Base-by-base conservation (phyloP, 2,329 filamentous ascomycete species). In the Fusarium buharicum region DNA sequence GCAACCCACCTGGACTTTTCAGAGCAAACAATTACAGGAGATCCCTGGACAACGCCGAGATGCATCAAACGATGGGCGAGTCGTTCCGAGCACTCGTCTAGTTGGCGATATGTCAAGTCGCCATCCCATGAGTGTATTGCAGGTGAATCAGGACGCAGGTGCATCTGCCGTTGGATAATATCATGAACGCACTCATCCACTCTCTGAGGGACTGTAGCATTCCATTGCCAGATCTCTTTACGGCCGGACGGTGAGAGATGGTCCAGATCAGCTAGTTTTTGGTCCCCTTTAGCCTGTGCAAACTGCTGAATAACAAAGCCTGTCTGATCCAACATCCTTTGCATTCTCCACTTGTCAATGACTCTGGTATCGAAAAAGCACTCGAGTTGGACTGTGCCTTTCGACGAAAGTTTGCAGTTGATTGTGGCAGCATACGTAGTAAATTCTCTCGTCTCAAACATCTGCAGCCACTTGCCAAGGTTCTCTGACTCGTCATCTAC, bases 121-220 rank as follows among this genome's bases (percentile, higher is more conserved):
- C 65, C 67, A 44, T 74, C 71, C 72, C 72, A 74, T 1, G 72
- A 55, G 9, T 40, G 50, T 1, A 72, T 45, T 1, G 68, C 70
- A 7, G 60, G 56, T 0, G 43, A 20, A 16, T 48, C 6, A 24
- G 43, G 50, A 11, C 6, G 11, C 14, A 41, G 12, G 12, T 41
- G 27, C 4, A 40, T 40, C 2, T 49, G 57, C 2, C 52, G 12
- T 1, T 62, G 52, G 9, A 73, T 59, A 4, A 72, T 34, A 3
- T 60, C 46, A 27, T 74, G 71, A 2, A 73, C 53, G 16, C 52
- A 62, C 2, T 49, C 24, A 5, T 68, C 50, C 0, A 53, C 22
- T 1, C 41, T 18, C 11, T 7, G 38, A 9, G 68, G 68, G 0
- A 67, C 20, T 4, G 20, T 22, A 22, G 20, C 20, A 22, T 69